Percentiles rank a stretch among this genome's conserved stretches.
These are phyloP conservation scores for Penicillium glabrum DNA, from an alignment of 2,329 filamentous ascomycete species.

Conservation along the genomic window DNA sequence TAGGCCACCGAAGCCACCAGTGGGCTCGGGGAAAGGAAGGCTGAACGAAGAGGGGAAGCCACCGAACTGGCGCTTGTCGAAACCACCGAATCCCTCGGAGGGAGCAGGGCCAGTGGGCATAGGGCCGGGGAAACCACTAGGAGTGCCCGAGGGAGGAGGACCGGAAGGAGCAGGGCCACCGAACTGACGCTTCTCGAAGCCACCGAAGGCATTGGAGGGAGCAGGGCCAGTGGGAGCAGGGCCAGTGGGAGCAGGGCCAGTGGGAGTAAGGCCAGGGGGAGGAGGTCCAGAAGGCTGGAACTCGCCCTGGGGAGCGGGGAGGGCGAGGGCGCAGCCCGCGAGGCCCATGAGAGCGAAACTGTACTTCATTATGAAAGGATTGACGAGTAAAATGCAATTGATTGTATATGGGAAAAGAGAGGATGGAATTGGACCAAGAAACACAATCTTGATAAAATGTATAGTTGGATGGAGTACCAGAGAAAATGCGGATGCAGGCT, in stretches of 20 bases:
- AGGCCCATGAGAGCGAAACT: slow-evolving; percentile 18
- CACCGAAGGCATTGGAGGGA: not conserved
- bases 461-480: not conserved
- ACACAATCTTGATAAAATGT: slow-evolving; percentile 1
- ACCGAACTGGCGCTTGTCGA: not conserved
- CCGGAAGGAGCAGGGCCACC: not conserved
- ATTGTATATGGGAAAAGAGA: not conserved
- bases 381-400: not conserved
- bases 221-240: not conserved
- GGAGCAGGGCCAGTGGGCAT: slow-evolving; percentile 3
- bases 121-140: not conserved
- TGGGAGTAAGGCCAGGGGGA: not conserved
- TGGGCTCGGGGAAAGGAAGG: slow-evolving; percentile 1
- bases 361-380: slow-evolving; percentile 20
- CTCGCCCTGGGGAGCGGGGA: slow-evolving; percentile 10
- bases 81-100: not conserved
- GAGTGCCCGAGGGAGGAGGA: not conserved
- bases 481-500: not conserved
- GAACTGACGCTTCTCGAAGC: slow-evolving; percentile 10
- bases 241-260: not conserved
- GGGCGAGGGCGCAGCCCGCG: slow-evolving; percentile 24
- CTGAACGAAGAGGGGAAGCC: not conserved
- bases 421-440: not conserved
- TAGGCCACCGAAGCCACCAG: not conserved
- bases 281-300: not conserved